Evolutionary conservation across 1,284 basidiomycete species (phyloP), one percentile per base, ranked within the genome.

Genomic region (Flammula alnicola): DNA sequence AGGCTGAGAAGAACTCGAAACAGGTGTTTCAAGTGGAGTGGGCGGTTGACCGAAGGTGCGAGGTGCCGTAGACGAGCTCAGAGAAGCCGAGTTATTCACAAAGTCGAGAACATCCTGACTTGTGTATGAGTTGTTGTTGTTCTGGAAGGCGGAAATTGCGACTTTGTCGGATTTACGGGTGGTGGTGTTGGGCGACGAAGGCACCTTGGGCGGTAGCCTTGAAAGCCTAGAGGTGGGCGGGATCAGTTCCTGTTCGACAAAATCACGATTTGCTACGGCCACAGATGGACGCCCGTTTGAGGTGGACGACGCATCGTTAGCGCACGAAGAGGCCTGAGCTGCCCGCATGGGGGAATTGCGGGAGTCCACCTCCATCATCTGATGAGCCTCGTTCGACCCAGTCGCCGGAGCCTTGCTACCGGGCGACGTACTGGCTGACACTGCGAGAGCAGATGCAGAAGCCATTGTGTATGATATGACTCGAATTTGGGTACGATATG

Each of bases 101-200:
- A 64, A 40, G 51, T 47, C 54, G 33, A 51, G 67, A 66, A 76
- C 76, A 77, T 79, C 70, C 67, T 76, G 71, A 67, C 67, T 52
- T 55, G 61, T 51, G 49, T 56, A 59, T 47, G 43, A 66, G 43
- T 49, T 63, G 46, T 50, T 54, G 56, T 45, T 63, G 54, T 61
- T 59, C 50, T 61, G 56, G 53, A 52, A 61, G 64, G 68, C 59
- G 51, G 67, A 60, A 76, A 77, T 76, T 58, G 74, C 73, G 73
- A 61, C 66, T 59, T 48, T 44, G 56, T 61, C 26, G 16, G 50
- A 38, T 51, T 56, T 52, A 49, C 44, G 30, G 29, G 56, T 17
- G 14, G 46, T 26, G 51, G 51, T 32, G 25, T 57, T 42, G 47
- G 55, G 51, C 47, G 62, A 55, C 46, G 65, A 65, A 69, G 67